A percentile compares a stretch with the other conserved stretches of the same genome.
phyloP scores from a whole-genome alignment of 2,329 filamentous ascomycete genomes.

The Chaetomium sp. region DNA sequence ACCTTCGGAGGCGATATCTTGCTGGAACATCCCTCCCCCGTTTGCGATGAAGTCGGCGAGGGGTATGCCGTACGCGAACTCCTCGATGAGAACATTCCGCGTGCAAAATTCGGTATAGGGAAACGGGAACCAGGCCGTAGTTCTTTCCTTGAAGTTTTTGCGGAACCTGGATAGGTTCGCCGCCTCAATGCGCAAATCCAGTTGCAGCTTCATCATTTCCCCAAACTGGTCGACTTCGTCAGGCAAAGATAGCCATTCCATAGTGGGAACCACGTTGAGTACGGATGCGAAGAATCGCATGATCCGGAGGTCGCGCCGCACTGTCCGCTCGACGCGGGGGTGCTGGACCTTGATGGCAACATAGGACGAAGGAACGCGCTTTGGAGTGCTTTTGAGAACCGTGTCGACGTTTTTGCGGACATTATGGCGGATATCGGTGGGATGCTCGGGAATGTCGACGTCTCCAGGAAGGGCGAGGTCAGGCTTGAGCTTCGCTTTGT shows the following conservation, averaged over 20 bases:
- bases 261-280: slow-evolving; percentile 86
- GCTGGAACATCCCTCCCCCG: slow-evolving; percentile 88
- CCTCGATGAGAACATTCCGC: slow-evolving; percentile 87
- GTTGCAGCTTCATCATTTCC: slow-evolving; percentile 97
- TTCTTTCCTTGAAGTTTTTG: slow-evolving; percentile 83
- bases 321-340: slow-evolving; percentile 83
- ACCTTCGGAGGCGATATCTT: slow-evolving; percentile 92
- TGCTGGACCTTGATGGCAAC: slow-evolving; percentile 97
- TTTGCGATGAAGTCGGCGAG: slow-evolving; percentile 87
- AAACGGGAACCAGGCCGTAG: slow-evolving; percentile 95
- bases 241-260: slow-evolving; percentile 95
- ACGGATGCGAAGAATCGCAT: slow-evolving; percentile 88
- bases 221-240: slow-evolving; percentile 94
- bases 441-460: slow-evolving; percentile 53
- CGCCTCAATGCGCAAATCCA: slow-evolving; percentile 92
- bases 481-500: slow-evolving; percentile 88
- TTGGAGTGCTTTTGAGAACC: slow-evolving; percentile 82
- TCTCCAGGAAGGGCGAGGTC: slow-evolving; percentile 68
- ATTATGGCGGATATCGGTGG: slow-evolving; percentile 59
- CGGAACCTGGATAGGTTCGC: slow-evolving; percentile 88
- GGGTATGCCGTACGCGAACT: slow-evolving; percentile 93
- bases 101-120: slow-evolving; percentile 93
- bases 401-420: slow-evolving; percentile 82
- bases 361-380: slow-evolving; percentile 83
- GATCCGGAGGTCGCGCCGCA: slow-evolving; percentile 87